Evolutionary conservation across 225 moss, liverwort and hornwort species (phyloP).

Genomic region (Neckera pumila): DNA sequence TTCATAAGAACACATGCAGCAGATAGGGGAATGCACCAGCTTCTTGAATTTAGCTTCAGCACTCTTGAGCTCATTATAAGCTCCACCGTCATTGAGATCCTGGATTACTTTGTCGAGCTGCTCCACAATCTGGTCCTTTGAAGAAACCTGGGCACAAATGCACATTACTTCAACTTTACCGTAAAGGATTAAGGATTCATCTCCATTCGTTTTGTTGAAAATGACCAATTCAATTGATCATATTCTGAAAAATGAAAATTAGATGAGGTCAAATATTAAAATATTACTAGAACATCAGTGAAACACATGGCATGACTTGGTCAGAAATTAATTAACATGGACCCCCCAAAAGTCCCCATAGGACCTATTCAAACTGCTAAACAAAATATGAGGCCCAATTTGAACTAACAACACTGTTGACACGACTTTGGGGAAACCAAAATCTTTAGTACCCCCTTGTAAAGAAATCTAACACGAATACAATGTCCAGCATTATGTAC

Average conservation of each 20-base stretch:
- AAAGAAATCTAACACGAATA: background rate
- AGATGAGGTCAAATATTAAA: background rate
- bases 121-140: background rate
- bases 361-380: background rate
- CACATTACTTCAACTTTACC: background rate
- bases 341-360: background rate
- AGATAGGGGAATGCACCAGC: background rate
- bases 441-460: background rate
- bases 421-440: background rate
- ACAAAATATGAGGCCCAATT: background rate
- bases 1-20: background rate
- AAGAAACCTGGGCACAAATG: background rate
- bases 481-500: background rate
- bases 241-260: background rate
- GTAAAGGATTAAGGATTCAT: background rate
- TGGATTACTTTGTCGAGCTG: background rate
- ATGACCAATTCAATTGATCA: background rate
- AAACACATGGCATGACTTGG: background rate
- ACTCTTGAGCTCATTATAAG: background rate
- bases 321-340: background rate
- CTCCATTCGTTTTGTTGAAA: too few relatives aligned
- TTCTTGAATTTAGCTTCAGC: background rate
- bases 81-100: background rate
- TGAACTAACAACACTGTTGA: background rate
- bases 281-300: background rate